Conservation (phyloP, 1,139 yeast genomes). For the Candida sp. region DNA sequence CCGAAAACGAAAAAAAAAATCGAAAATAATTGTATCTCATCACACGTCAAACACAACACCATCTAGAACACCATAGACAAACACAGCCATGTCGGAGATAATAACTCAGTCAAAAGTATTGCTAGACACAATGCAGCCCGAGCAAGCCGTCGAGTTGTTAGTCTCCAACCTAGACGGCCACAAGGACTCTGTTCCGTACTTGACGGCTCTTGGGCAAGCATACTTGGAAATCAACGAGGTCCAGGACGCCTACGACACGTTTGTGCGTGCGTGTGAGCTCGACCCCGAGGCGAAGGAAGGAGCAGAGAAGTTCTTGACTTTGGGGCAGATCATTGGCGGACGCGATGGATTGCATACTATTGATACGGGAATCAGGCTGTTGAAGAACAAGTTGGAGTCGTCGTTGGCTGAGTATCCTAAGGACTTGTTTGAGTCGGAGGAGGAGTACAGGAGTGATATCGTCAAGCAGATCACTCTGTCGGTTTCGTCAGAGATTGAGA, state of each 20-base stretch:
- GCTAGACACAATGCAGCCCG: conserved; percentile 43
- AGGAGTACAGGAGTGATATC: conserved; percentile 33
- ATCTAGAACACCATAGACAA: background rate
- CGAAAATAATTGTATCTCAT: background rate
- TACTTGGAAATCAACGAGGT: conserved; percentile 80
- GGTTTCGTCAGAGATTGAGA: conserved; percentile 85
- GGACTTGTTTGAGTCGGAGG: conserved; percentile 29
- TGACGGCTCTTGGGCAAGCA: conserved; percentile 67
- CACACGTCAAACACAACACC: conserved; percentile 4
- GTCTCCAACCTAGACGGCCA: conserved; percentile 30
- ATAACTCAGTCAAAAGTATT: conserved; percentile 32
- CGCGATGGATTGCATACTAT: conserved; percentile 70
- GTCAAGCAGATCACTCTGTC: conserved; percentile 70
- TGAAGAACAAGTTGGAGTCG: conserved; percentile 28
- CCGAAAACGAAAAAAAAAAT: conserved; percentile 1
- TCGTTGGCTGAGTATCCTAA: background rate
- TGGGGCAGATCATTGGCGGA: conserved; percentile 94
- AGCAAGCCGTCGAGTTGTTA: conserved; percentile 41
- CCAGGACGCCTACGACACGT: conserved; percentile 72
- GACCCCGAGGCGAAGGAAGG: conserved; percentile 73
- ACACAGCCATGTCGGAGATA: conserved; percentile 13
- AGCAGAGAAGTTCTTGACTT: conserved; percentile 81
- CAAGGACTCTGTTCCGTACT: conserved; percentile 33
- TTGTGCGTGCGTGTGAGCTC: conserved; percentile 64
- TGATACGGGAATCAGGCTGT: conserved; percentile 62